Evolutionary conservation across 371 early-diverging fungal species (phyloP).

Genomic region (Apophysomyces trapeziformis): DNA sequence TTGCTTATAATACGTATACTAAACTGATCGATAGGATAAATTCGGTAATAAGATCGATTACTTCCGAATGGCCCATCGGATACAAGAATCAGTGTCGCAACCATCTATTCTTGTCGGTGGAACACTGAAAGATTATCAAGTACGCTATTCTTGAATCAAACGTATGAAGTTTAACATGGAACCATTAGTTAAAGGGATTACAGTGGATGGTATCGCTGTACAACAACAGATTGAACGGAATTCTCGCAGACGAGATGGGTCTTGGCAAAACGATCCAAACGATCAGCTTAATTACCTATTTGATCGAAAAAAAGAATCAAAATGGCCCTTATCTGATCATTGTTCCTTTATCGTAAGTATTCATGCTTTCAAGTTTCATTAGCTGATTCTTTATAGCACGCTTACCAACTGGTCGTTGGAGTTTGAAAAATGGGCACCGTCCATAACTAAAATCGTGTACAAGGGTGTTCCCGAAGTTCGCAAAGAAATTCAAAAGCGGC

Average conservation of each 20-base stretch:
- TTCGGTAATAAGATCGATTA: constrained; percentile 75
- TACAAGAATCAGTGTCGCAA: constrained; percentile 82
- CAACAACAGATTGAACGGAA: constrained; percentile 96
- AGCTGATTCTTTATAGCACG: constrained; percentile 51
- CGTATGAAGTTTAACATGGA: background rate
- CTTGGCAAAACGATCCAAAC: constrained; percentile 98
- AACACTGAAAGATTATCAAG: constrained; percentile 94
- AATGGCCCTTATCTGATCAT: constrained; percentile 94
- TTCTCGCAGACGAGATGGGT: constrained; percentile 99
- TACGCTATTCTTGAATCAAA: constrained; percentile 7
- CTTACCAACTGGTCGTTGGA: constrained; percentile 98
- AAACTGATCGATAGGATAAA: constrained; percentile 21
- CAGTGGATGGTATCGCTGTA: constrained; percentile 99
- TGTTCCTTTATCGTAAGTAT: constrained; percentile 86
- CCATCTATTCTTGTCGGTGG: constrained; percentile 86
- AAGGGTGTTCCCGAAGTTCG: constrained; percentile 86
- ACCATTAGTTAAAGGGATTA: constrained; percentile 82
- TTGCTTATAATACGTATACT: constrained; percentile 2
- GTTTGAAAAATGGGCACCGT: constrained; percentile 98
- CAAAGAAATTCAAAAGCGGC: constrained; percentile 70
- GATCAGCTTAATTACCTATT: constrained; percentile 92
- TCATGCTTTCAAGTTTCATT: constrained; percentile 19
- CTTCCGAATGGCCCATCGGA: constrained; percentile 85
- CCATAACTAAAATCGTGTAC: constrained; percentile 88
- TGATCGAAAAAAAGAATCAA: constrained; percentile 91